Base-by-base conservation (phyloP, 2,329 filamentous ascomycete genomes). In the Coniochaeta hoffmannii region DNA sequence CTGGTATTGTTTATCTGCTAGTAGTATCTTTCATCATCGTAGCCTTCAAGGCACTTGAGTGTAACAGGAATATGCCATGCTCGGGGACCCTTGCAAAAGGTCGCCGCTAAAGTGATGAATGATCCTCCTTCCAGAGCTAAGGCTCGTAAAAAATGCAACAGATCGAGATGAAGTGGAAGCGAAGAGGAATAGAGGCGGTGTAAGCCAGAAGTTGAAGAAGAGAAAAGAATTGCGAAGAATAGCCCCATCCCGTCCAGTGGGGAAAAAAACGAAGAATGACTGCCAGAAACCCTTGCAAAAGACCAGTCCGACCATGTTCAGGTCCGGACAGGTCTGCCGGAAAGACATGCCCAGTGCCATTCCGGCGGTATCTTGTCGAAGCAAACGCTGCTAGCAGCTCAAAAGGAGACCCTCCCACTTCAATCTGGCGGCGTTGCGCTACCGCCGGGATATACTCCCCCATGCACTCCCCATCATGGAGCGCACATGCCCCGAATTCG, bases 1-100 rank as follows among this genome's bases (percentile, higher is more conserved):
- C 49, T 50, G 49, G 49, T 50, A 50, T 50, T 50, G 49, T 50
- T 50, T 50, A 50, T 46, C 24, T 28, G 19, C 7, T 32, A 32
- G 30, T 32, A 32, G 30, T 28, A 46, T 50, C 49, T 50, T 34
- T 34, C 49, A 50, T 50, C 28, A 50, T 50, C 49, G 28, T 34
- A 34, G 28, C 49, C 49, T 50, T 50, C 49, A 50, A 50, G 28
- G 49, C 49, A 50, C 28, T 50, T 50, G 17, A 22, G 36, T n/a
- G n/a, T n/a, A 41, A 41, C 10, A 41, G 11, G 36, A 41, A 22
- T 41, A 41, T 41, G 36, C 36, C 36, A 41, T 19, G 36, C 22
- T 22, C n/a, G n/a, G 36, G 3, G 7, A 22, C 41, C 41, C 26
- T 46, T 46, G 41, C 41, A 46, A 46, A 26, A 46, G 41, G 41